Percentiles rank a stretch among this genome's conserved stretches.
Evolutionary conservation across 768 basidiomycete species (phyloP).

Genomic region (Amylocystis lapponica): DNA sequence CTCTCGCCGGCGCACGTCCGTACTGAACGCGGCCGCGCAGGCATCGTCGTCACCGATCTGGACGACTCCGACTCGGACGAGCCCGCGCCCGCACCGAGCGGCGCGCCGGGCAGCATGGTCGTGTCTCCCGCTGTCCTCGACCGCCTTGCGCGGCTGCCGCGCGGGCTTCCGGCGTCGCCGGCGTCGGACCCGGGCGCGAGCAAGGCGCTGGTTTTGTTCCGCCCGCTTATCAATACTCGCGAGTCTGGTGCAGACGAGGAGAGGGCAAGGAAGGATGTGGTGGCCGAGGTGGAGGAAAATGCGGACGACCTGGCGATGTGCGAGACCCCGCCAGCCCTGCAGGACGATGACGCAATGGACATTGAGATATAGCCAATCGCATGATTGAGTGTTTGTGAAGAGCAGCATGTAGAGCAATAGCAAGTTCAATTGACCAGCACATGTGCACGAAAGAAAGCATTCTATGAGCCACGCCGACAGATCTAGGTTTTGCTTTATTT

Average conservation of each 20-base stretch:
- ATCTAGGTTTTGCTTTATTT: too few species aligned
- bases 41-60: conserved; percentile 56
- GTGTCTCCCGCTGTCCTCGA: conserved; percentile 20
- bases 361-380: too few species aligned
- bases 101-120: conserved; percentile 1
- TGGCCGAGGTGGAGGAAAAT: conserved; percentile 5
- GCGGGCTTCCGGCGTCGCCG: conserved; percentile 4
- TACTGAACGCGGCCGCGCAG: too few species aligned
- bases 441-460: too few species aligned
- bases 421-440: too few species aligned
- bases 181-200: conserved; percentile 8
- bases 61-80: conserved; percentile 34
- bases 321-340: conserved; percentile 6
- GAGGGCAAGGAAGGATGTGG: not conserved
- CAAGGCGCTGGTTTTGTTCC: conserved; percentile 25
- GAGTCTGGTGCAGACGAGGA: not conserved
- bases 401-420: too few species aligned
- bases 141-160: conserved; percentile 9
- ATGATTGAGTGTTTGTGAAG: too few species aligned
- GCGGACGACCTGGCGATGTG: conserved; percentile 8
- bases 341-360: conserved; percentile 23
- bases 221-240: conserved; percentile 11
- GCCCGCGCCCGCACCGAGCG: conserved; percentile 16
- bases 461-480: too few species aligned
- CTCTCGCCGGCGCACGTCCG: conserved; percentile 1